Base-by-base conservation (phyloP, 2,329 filamentous ascomycete genomes). In the Ascochyta lentis region DNA sequence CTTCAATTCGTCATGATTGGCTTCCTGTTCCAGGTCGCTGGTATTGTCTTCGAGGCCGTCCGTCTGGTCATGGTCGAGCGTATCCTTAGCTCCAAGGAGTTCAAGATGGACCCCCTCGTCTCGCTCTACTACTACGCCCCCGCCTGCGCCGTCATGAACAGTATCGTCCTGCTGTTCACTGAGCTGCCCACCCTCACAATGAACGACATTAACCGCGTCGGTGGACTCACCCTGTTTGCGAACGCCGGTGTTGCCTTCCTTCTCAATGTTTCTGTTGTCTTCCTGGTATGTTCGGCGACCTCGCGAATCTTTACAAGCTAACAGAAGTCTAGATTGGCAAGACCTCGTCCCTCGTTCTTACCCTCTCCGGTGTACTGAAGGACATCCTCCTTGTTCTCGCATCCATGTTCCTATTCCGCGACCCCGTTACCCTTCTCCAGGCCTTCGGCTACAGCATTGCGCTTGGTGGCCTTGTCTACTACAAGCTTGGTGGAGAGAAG, bases 101-200 rank as follows among this genome's bases (percentile, higher is more conserved):
- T 89, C 85, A 94, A 94, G 85, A 95, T 95, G 91, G 91, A 95
- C 75, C 91, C 91, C 16, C 81, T 95, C 22, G 91, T 95, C 51
- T 95, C 91, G 27, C 85, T 95, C 12, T 95, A 95, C 84, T 95
- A 95, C 83, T 95, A 93, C 68, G 91, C 91, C 2, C 91, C 91
- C 15, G 87, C 92, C 53, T 95, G 91, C 77, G 91, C 91, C 43
- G 79, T 85, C 73, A 92, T 95, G 86, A 95, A 95, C 80, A 85
- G 88, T 65, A 72, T 86, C 12, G 85, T 92, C 43, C 89, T 89
- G 51, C 79, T 94, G 29, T 79, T 91, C 71, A 87, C 88, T 79
- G 91, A 95, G 77, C 76, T 92, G 3, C 89, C 89, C 64, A 82
- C 79, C 64, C 83, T 92, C 71, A 83, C 82, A 57, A 84, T 91